Evolutionary conservation across 495 filamentous ascomycete species (phyloP).

Genomic region (Immersiella caudata): DNA sequence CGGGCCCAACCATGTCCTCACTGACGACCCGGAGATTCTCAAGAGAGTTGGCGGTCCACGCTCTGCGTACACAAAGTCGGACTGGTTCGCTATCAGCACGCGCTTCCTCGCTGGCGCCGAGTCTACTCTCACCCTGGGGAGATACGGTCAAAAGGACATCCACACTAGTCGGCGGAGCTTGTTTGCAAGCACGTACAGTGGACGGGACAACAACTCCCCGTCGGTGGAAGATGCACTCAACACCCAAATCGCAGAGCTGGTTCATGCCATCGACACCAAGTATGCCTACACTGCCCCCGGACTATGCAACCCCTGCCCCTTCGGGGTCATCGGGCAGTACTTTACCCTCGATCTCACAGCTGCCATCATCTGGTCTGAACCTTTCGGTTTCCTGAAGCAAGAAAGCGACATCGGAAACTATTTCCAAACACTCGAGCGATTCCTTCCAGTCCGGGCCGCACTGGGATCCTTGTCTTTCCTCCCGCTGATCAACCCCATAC

Average conservation of each 20-base stretch:
- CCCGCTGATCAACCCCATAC: background rate
- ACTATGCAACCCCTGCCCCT: constrained; percentile 49
- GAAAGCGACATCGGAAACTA: constrained; percentile 58
- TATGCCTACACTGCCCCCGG: constrained; percentile 37
- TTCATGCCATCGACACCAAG: constrained; percentile 43
- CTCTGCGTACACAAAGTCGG: constrained; percentile 33
- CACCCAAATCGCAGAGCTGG: constrained; percentile 49
- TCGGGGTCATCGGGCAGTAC: constrained; percentile 48
- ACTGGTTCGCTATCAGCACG: constrained; percentile 11
- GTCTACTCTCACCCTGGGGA: background rate
- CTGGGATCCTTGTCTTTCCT: constrained; percentile 9
- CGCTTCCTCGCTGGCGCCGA: background rate
- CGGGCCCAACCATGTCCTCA: constrained; percentile 47
- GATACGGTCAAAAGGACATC: background rate
- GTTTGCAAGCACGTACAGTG: background rate
- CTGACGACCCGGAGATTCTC: constrained; percentile 41
- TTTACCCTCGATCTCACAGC: constrained; percentile 67
- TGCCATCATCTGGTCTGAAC: constrained; percentile 61
- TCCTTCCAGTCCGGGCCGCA: constrained; percentile 8
- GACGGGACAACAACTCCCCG: background rate
- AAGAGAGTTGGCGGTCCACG: constrained; percentile 40
- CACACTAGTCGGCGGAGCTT: background rate
- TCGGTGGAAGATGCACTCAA: constrained; percentile 28
- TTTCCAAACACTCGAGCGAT: constrained; percentile 52
- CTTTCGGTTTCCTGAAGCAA: constrained; percentile 62